Conservation (phyloP, 768 basidiomycete species). For the Lanmaoa pseudosensibilis region DNA sequence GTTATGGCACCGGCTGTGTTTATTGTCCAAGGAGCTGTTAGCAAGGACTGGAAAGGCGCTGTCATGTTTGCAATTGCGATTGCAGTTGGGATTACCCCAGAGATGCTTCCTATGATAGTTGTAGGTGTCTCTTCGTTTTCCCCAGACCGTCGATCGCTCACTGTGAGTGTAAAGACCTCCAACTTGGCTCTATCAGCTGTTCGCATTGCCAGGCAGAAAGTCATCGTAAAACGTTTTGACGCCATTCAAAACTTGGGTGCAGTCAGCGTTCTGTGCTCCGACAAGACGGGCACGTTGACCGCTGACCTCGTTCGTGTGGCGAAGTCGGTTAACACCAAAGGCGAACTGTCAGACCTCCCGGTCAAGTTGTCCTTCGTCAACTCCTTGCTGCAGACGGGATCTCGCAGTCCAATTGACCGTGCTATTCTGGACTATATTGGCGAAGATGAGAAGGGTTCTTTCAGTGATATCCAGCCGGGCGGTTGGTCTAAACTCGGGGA, state of each 20-base stretch:
- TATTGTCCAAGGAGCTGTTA: slow-evolving; percentile 32
- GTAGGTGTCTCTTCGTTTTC: slow-evolving; percentile 14
- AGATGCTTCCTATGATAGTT: slow-evolving; percentile 37
- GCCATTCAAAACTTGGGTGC: slow-evolving; percentile 63
- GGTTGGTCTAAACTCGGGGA: slow-evolving; percentile 34
- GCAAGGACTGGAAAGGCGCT: slow-evolving; percentile 33
- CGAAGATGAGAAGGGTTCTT: slow-evolving; percentile 12
- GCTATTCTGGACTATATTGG: slow-evolving; percentile 32
- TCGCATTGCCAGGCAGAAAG: slow-evolving; percentile 56
- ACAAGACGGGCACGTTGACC: slow-evolving; percentile 66
- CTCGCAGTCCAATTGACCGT: slow-evolving; percentile 37
- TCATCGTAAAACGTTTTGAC: slow-evolving; percentile 62
- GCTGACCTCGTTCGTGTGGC: slow-evolving; percentile 39
- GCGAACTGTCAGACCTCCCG: slow-evolving; percentile 26
- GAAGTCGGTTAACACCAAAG: slow-evolving; percentile 25
- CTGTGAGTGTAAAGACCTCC: slow-evolving; percentile 49
- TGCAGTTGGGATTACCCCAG: slow-evolving; percentile 33
- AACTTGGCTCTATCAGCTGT: slow-evolving; percentile 59
- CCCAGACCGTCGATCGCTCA: not conserved
- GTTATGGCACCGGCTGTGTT: slow-evolving; percentile 34
- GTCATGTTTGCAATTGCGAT: slow-evolving; percentile 34
- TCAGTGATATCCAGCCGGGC: slow-evolving; percentile 9
- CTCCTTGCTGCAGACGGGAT: slow-evolving; percentile 35
- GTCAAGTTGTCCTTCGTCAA: slow-evolving; percentile 33
- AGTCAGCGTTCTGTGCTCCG: slow-evolving; percentile 55